Evolutionary conservation across 2,329 filamentous ascomycete species (phyloP), one percentile per base, ranked within the genome.

Genomic region (Arthrobotrys musiformis): DNA sequence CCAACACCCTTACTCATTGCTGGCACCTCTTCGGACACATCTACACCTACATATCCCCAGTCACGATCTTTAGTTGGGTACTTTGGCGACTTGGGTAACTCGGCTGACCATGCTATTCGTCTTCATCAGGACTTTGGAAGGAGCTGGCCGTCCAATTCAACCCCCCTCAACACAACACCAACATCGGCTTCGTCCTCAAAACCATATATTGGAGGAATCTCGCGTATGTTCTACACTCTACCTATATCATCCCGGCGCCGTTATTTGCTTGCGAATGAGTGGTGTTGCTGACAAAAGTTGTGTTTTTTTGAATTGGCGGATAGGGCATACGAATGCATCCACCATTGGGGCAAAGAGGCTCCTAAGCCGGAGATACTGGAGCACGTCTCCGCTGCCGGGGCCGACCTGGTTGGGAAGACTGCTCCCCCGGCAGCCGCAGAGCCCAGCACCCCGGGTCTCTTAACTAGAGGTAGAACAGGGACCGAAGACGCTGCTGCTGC

Each of bases 181-280:
- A 93, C 5, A 92, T 93, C 74, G 93, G 93, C 13, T 97, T 96
- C 84, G 88, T 91, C 74, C 86, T 97, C 69, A 97, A 97, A 85
- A 91, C 92, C 69, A 90, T 92, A 79, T 97, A 95, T 85, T 96
- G 96, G 86, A 94, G 93, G 83, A 93, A 94, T 81, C 88, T 97
- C 50, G 91, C 91, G 85, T 87, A 82, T 73, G 86, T 58, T 19
- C 44, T 54, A 24, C 87, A 86, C 4, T 33, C 22, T 33, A 1
- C 30, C 58, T 17, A 19, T 28, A 9, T n/a, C n/a, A n/a, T n/a
- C n/a, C n/a, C n/a, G n/a, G n/a, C n/a, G n/a, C n/a, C n/a, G n/a
- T n/a, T n/a, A n/a, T n/a, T n/a, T n/a, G n/a, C n/a, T n/a, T n/a
- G n/a, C n/a, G n/a, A n/a, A n/a, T n/a, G n/a, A n/a, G n/a, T n/a